Evolutionary conservation across 306 rosid species (phyloP), one percentile per base, ranked within the genome.

Genomic region (Carpinus viminea): DNA sequence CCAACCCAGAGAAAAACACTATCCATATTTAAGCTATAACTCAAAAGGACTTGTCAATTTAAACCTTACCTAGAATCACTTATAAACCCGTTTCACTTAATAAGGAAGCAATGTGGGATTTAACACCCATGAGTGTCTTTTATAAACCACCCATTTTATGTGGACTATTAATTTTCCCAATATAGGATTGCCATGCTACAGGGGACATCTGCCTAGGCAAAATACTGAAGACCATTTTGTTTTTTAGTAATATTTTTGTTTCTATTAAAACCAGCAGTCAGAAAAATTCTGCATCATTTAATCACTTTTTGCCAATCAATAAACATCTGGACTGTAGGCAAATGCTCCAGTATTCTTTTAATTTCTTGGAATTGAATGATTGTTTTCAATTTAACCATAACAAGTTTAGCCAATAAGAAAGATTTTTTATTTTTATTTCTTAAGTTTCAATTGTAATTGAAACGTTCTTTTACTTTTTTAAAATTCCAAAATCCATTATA

Each of bases 401-500:
- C 72, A 75, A 60, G 50, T 74, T 50, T 48, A 21, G 61, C 52
- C 17, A 62, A 45, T 54, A 21, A 47, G 50, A 34, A 16, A 38
- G 15, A 41, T 3, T 2, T 13, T 13, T 1, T 61, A n/a, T n/a
- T 26, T 38, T 38, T 36, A 9, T 65, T 34, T 18, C 17, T 7
- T 7, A 18, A 2, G 4, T 9, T 10, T 17, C 34, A 34, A 18
- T 24, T 13, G 34, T 15, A 9, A 16, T 16, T 64, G 28, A 59
- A 6, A 36, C 24, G 16, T 13, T 17, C 12, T 2, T 41, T 66
- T 66, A 2, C 4, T 38, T 16, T 41, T 38, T 66, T 3, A 4
- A 66, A 10, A n/a, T 21, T 60, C 36, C 36, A 41, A 21, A 69
- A 53, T 38, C 47, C n/a, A 66, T 83, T 74, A 82, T 72, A 41